These are phyloP conservation scores for Breviolum minutum DNA, from an alignment of 73 alveolate species.

Conservation along the genomic window DNA sequence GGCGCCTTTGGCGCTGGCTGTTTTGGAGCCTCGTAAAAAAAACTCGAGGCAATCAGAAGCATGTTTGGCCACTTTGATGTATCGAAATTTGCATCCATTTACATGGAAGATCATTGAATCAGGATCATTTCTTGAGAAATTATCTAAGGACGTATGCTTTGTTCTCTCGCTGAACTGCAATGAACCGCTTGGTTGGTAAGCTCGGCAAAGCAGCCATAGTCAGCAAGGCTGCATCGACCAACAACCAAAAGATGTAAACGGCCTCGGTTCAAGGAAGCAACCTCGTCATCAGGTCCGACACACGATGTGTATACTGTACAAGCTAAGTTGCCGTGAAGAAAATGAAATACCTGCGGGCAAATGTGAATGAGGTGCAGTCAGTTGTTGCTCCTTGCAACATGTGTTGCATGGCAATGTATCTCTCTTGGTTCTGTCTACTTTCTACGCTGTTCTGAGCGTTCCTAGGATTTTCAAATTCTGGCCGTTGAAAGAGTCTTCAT, in stretches of 20 bases:
- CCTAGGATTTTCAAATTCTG: no score
- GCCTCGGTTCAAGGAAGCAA: background rate
- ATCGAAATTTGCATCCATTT: no score
- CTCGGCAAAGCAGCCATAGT: background rate
- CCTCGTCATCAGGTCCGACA: background rate
- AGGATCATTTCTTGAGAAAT: background rate
- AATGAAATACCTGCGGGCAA: conserved; percentile 16
- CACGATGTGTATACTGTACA: background rate
- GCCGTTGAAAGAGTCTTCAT: no score
- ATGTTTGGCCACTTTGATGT: no score
- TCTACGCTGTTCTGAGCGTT: no score
- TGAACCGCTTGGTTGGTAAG: background rate
- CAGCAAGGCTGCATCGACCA: conserved; percentile 45
- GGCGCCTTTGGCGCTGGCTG: background rate
- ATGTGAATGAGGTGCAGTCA: background rate
- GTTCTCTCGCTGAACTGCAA: no score
- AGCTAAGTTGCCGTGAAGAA: conserved; percentile 39
- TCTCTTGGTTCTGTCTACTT: no score
- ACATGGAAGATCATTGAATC: no score
- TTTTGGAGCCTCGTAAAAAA: background rate
- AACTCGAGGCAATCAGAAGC: no score
- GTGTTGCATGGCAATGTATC: background rate
- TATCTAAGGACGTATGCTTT: no score
- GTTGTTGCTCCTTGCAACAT: background rate
- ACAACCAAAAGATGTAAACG: conserved; percentile 41